Percentiles rank a stretch among this genome's conserved stretches.
These are phyloP conservation scores for Fusarium gaditjirri DNA, from an alignment of 2,329 filamentous ascomycete genomes.

Conservation along the genomic window DNA sequence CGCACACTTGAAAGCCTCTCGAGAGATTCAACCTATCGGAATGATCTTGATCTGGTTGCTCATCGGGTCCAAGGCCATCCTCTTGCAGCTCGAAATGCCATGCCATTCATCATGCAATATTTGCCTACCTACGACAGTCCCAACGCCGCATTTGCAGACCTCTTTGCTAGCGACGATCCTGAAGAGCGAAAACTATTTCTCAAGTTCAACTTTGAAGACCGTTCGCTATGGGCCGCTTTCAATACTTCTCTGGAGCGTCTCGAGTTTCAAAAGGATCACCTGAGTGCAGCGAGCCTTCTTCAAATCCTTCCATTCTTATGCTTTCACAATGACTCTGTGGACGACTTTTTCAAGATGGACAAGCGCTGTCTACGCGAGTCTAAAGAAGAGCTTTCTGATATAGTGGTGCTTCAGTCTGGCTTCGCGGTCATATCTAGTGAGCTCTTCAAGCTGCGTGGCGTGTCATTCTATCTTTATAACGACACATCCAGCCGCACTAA, in stretches of 20 bases:
- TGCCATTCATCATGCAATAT: fast-evolving
- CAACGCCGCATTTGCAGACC: fast-evolving
- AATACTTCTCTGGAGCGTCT: background rate
- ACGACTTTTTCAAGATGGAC: background rate
- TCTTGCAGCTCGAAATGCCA: background rate
- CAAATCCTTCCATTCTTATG: background rate
- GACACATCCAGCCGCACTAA: fast-evolving
- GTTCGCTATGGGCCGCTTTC: background rate
- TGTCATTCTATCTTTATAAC: background rate
- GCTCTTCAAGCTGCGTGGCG: background rate
- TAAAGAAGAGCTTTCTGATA: background rate
- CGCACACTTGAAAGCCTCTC: background rate
- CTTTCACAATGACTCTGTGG: fast-evolving
- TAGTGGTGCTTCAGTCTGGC: background rate
- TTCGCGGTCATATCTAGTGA: fast-evolving
- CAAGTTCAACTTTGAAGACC: background rate
- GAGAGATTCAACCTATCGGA: fast-evolving
- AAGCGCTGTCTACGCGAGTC: background rate
- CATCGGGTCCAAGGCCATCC: background rate
- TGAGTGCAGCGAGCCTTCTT: background rate
- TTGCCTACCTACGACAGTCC: background rate
- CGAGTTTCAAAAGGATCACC: fast-evolving
- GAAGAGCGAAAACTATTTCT: background rate
- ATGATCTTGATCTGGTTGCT: background rate
- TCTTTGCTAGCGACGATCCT: background rate